A percentile compares a stretch with the other conserved stretches of the same genome.
phyloP scores from a whole-genome alignment of 805 yeast species.

The Metschnikowia reukaufii region DNA sequence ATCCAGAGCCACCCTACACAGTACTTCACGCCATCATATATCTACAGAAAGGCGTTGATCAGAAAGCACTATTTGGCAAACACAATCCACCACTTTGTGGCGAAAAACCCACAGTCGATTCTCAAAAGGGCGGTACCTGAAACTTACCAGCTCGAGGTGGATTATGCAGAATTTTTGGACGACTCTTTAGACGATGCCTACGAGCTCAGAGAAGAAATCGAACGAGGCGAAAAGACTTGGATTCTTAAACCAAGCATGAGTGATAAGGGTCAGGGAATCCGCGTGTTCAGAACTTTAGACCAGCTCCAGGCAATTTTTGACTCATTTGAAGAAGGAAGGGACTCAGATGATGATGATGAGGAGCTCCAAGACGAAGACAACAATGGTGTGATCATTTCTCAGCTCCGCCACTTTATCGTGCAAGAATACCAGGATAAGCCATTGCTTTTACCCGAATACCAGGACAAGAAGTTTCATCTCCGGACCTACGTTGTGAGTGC shows the following conservation, averaged over 20 bases:
- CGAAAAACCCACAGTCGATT: slow-evolving; percentile 71
- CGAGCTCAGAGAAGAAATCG: slow-evolving; percentile 80
- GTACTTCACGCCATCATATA: slow-evolving; percentile 75
- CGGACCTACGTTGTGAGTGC: slow-evolving; percentile 77
- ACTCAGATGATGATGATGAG: slow-evolving; percentile 59
- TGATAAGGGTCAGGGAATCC: slow-evolving; percentile 94
- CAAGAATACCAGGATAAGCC: slow-evolving; percentile 79
- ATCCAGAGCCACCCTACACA: slow-evolving; percentile 40
- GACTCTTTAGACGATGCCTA: slow-evolving; percentile 91
- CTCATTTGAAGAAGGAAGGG: slow-evolving; percentile 74
- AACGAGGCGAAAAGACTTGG: slow-evolving; percentile 64
- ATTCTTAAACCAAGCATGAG: slow-evolving; percentile 96
- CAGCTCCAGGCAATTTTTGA: slow-evolving; percentile 84
- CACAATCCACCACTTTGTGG: slow-evolving; percentile 70
- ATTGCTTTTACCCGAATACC: slow-evolving; percentile 58
- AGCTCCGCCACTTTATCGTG: slow-evolving; percentile 84
- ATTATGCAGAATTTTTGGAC: slow-evolving; percentile 93
- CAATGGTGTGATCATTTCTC: slow-evolving; percentile 79
- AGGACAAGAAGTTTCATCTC: slow-evolving; percentile 80
- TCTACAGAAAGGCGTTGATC: slow-evolving; percentile 86
- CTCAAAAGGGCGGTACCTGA: slow-evolving; percentile 66
- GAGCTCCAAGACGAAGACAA: slow-evolving; percentile 36
- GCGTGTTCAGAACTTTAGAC: slow-evolving; percentile 73
- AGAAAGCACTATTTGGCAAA: slow-evolving; percentile 88
- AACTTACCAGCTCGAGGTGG: slow-evolving; percentile 79